Base-by-base conservation (phyloP, 805 yeast genomes). In the Starmerella stellata region DNA sequence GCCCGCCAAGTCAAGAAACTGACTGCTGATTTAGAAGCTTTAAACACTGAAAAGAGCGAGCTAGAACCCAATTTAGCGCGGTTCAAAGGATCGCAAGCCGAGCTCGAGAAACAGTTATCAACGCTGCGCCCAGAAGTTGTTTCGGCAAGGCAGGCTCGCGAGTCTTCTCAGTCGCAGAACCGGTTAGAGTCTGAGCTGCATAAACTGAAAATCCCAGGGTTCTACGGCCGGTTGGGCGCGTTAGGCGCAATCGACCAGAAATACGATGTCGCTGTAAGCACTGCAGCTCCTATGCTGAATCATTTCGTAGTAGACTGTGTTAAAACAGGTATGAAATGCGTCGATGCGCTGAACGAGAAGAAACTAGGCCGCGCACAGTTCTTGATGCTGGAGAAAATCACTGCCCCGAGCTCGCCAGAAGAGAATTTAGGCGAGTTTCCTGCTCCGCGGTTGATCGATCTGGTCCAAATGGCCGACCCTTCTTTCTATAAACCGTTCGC, bases 241-340 rank as follows among this genome's bases (percentile, higher is more conserved):
- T 61, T 90, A 34, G 99, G 95, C n/a, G 67, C 69, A 2, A 90
- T 90, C 45, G 94, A 82, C 54, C 80, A 78, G 46, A 69, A 71
- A 50, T 90, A 78, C 55, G 96, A 92, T 58, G 70, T 83, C 38
- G 98, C 98, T 0, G 73, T 90, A 7, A 83, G 96, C 0, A 90
- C 96, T 0, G 96, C 95, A 0, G 82, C 90, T 47, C 83, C 93
- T 1, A 75, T 85, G 7, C 63, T 90, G 41, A 93, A 87, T 54
- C 87, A 92, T 44, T 74, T 83, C 66, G 96, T 90, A 15, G 96
- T 90, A 2, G 95, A 83, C 35, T 68, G 71, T 3, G 72, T 75
- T 2, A 72, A 69, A 38, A 70, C 74, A 38, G 92, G 82, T 4
- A 78, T 74, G 47, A 70, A 66, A 40, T 78, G 92, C 54, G 78